Conservation (phyloP, 2,329 filamentous ascomycete species). For the Epichloe sibirici region DNA sequence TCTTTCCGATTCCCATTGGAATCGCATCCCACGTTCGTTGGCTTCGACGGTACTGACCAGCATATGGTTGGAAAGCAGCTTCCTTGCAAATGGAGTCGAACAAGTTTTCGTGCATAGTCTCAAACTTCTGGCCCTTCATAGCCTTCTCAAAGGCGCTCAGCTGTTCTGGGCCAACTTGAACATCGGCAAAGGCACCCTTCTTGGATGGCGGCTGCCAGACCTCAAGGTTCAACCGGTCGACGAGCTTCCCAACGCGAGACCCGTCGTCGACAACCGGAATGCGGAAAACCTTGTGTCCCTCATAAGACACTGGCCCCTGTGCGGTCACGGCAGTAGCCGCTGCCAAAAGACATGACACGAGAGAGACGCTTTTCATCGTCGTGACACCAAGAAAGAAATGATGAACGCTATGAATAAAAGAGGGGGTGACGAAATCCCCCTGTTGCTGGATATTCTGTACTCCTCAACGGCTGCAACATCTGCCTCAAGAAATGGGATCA, state of each 20-base stretch:
- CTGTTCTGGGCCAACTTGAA: conserved; percentile 26
- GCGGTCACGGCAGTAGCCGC: conserved; percentile 8
- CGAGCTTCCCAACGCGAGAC: conserved; percentile 20
- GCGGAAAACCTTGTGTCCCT: conserved; percentile 33
- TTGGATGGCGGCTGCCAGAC: conserved; percentile 24
- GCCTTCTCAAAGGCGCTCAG: conserved; percentile 21
- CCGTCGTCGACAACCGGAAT: conserved; percentile 24
- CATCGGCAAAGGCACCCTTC: conserved; percentile 24
- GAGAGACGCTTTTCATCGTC: conserved; percentile 10
- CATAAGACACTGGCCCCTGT: conserved; percentile 22
- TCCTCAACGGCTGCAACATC: not conserved
- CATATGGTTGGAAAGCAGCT: conserved; percentile 17
- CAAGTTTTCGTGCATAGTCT: conserved; percentile 28
- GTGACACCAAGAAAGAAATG: not conserved
- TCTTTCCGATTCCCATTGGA: not conserved
- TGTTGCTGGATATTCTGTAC: not conserved
- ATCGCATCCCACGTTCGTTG: not conserved
- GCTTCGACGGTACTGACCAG: conserved; percentile 11
- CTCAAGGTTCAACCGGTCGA: conserved; percentile 21
- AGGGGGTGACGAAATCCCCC: not conserved
- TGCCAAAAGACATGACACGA: conserved; percentile 9
- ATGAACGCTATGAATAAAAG: not conserved
- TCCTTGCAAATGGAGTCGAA: conserved; percentile 26
- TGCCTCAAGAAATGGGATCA: not conserved
- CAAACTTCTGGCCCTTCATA: conserved; percentile 18